Conservation (phyloP, 805 yeast species). For the Blastobotrys peoriensis region DNA sequence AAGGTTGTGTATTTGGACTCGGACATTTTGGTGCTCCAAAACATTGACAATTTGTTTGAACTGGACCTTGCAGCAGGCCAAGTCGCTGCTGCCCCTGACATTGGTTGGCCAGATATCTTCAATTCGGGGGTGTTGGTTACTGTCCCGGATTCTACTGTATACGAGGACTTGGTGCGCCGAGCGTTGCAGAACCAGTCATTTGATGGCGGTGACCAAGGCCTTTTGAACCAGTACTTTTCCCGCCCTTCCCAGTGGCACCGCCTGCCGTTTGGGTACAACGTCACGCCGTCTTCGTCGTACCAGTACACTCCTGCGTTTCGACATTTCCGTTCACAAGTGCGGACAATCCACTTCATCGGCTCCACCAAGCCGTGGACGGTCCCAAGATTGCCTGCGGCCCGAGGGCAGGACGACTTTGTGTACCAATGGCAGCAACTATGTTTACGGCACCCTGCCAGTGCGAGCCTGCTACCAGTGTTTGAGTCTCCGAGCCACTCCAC, state of each 20-base stretch:
- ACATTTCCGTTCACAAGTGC: constrained; percentile 42
- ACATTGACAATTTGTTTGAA: constrained; percentile 30
- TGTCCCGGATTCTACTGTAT: constrained; percentile 45
- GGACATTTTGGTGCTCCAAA: constrained; percentile 43
- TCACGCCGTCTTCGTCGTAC: constrained; percentile 60
- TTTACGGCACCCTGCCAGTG: constrained; percentile 1
- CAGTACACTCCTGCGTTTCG: constrained; percentile 67
- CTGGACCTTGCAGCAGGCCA: constrained; percentile 7
- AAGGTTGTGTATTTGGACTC: constrained; percentile 48
- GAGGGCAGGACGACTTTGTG: constrained; percentile 12
- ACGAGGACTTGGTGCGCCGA: constrained; percentile 34
- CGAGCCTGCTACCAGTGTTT: not conserved
- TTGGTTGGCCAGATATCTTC: constrained; percentile 91
- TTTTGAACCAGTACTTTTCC: constrained; percentile 66
- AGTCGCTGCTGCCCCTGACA: constrained; percentile 58
- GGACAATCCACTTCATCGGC: constrained; percentile 36
- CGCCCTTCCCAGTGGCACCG: constrained; percentile 47
- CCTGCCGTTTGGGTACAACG: constrained; percentile 78
- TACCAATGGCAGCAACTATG: constrained; percentile 18
- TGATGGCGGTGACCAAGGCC: constrained; percentile 93
- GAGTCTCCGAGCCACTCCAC: not conserved
- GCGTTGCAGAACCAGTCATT: constrained; percentile 39
- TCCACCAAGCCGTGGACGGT: constrained; percentile 34
- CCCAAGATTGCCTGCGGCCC: not conserved
- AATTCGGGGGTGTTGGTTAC: constrained; percentile 70